These are phyloP conservation scores for Leccinum proliferum DNA, from an alignment of 1,284 basidiomycete species.

Conservation along the genomic window DNA sequence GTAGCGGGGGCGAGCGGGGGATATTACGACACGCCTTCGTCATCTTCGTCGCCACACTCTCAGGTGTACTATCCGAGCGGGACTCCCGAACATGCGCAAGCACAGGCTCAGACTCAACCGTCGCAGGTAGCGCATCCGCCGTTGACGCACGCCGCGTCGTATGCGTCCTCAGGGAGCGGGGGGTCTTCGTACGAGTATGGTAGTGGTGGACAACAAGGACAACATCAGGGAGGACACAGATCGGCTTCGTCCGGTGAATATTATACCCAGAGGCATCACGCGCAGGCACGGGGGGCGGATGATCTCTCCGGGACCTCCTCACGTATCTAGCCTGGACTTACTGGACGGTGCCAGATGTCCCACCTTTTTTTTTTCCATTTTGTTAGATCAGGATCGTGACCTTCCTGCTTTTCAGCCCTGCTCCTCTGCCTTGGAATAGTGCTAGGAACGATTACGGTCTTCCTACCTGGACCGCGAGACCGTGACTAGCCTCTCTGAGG, in stretches of 20 bases:
- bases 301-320: constrained; percentile 19
- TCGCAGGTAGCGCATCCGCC: constrained; percentile 18
- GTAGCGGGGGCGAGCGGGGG: constrained; percentile 10
- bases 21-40: constrained; percentile 24
- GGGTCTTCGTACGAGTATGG: constrained; percentile 26
- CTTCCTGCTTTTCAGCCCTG: no score
- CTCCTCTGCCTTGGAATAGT: no score
- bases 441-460: no score
- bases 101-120: constrained; percentile 15
- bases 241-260: constrained; percentile 22
- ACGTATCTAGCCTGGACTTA: background rate
- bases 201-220: constrained; percentile 12
- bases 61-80: constrained; percentile 23
- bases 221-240: background rate
- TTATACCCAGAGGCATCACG: constrained; percentile 17
- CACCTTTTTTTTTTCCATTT: no score
- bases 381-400: no score
- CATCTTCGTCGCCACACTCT: constrained; percentile 20
- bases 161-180: constrained; percentile 20
- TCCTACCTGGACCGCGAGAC: no score
- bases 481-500: no score
- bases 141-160: constrained; percentile 17
- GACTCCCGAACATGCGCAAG: constrained; percentile 5
- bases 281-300: constrained; percentile 17
- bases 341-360: no score